Evolutionary conservation across 2,329 filamentous ascomycete species (phyloP), one percentile per base, ranked within the genome.

Genomic region (Pseudonectria buxi): DNA sequence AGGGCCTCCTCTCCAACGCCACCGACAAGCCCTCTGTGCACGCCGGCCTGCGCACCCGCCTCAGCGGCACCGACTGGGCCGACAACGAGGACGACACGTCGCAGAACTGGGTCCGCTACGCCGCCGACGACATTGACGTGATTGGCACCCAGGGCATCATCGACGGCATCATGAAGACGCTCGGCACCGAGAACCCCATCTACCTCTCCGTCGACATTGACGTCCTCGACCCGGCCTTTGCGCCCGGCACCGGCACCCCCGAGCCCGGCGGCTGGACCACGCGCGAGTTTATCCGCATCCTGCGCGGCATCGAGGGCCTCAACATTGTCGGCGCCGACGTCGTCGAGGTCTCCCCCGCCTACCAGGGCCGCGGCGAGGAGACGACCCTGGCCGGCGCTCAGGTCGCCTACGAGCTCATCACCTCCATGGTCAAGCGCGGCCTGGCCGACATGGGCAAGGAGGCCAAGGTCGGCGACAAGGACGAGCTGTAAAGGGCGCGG

Each of bases 261-360:
- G 88, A 94, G 65, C 83, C 87, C 0, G 88, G 89, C 38, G 88
- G 88, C 26, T 95, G 88, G 88, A 92, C 86, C 6, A 94, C 84
- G 14, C 71, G 88, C 33, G 89, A 95, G 67, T 68, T 95, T 49
- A 90, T 94, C 45, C 71, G 83, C 10, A 86, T 95, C 39, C 62
- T 95, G 56, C 70, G 87, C 24, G 87, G 86, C 1, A 74, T 95
- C 28, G 88, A 95, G 64, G 75, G 69, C 0, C 59, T 95, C 57
- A 94, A 95, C 55, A 65, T 95, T 4, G 85, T 95, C 4, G 89
- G 87, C 2, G 89, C 87, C 1, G 89, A 95, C 62, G 76, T 95
- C 32, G 89, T 95, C 5, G 89, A 95, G 68, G 56, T 87, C 7
- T 78, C 82, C 28, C 88, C 88, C 0, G 83, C 83, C 10, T 95